Evolutionary conservation across 495 filamentous ascomycete species (phyloP), one percentile per base, ranked within the genome.

Genomic region (Sordaria brevicollis): DNA sequence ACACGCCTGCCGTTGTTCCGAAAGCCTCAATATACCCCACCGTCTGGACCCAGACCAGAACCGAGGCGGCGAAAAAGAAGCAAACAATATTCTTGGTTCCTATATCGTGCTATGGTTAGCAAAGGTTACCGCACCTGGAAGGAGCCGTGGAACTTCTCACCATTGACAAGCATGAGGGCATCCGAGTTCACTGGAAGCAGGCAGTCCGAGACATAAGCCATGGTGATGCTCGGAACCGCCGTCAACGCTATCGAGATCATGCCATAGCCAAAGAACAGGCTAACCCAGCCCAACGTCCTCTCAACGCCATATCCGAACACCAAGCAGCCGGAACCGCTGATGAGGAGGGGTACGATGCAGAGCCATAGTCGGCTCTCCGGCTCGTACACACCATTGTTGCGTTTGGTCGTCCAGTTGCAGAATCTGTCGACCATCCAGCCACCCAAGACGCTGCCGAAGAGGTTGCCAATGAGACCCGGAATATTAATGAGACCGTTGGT

Each of bases 401-500:
- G 78, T 21, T 79, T 75, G 6, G 84, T 79, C 74, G 80, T 74
- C 79, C 78, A 83, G 70, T 83, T 80, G 8, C 82, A 83, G 13
- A 84, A 77, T 34, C 72, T 69, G 65, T 86, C 85, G 4, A 83
- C 83, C 70, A 84, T 70, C 71, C 79, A 77, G 1, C 80, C 81
- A 3, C 81, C 83, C 0, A 81, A 62, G 35, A 76, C 76, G 65
- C 81, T 81, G 54, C 82, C 84, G 29, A 76, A 35, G n/a, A 86
- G 68, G 19, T 84, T 83, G 2, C 82, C 84, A 37, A 85, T 76
- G 11, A 84, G 77, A 3, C 84, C 78, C 8, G 83, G 79, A 43
- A 81, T 77, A 70, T 83, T 88, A 73, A 84, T 85, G 43, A 87
- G 82, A 1, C 86, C 88, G 73, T 91, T 87, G 31, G 83, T 79